Conservation (phyloP, 2,329 filamentous ascomycete genomes). For the Cytospora piceae region DNA sequence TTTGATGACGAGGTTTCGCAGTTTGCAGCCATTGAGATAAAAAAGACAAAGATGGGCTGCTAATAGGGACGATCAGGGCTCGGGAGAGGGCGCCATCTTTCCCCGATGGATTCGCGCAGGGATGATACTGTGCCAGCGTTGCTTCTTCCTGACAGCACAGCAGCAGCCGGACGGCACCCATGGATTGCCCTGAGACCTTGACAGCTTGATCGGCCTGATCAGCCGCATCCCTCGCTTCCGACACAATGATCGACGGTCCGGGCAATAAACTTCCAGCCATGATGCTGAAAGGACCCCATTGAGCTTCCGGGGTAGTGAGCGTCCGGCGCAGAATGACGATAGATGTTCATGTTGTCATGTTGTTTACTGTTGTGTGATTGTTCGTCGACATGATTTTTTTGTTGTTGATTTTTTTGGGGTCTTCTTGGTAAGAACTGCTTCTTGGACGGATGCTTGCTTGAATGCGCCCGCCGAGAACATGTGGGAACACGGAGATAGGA, state of each 20-base stretch:
- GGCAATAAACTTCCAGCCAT: constrained; percentile 5
- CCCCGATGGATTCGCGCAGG: constrained; percentile 19
- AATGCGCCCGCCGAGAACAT: not conserved
- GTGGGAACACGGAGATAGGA: not conserved
- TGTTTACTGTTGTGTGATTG: not conserved
- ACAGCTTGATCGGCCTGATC: constrained; percentile 9
- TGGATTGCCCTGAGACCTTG: constrained; percentile 7
- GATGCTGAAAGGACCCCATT: not conserved
- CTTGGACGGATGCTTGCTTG: too few species aligned
- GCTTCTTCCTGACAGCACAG: constrained; percentile 5
- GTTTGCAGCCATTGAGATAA: not conserved
- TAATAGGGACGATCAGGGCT: constrained; percentile 4
- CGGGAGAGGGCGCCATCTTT: constrained; percentile 21
- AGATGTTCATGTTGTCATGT: not conserved
- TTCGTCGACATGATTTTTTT: not conserved
- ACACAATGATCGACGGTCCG: constrained; percentile 13
- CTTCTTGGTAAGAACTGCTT: not conserved
- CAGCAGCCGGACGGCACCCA: not conserved
- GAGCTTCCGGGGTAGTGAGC: not conserved
- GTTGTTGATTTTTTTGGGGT: too few species aligned
- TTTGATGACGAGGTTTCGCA: not conserved
- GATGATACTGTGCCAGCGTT: not conserved
- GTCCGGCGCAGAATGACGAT: not conserved
- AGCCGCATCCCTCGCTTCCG: constrained; percentile 15
- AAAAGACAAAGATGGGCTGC: not conserved